Evolutionary conservation across 345 rosid genomes (phyloP).

Genomic region (Triadica sebifera): DNA sequence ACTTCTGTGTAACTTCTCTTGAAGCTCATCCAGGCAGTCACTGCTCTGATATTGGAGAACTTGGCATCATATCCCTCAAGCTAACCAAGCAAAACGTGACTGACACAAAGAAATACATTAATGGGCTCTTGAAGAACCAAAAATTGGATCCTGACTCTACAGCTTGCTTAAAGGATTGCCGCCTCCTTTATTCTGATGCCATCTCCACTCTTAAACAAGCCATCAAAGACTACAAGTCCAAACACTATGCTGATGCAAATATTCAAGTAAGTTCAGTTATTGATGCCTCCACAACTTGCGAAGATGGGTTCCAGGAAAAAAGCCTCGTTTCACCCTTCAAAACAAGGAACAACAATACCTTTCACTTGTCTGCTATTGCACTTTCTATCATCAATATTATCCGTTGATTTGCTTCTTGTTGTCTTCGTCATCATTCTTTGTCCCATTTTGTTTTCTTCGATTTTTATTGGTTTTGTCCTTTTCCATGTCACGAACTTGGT

Average conservation of each 20-base stretch:
- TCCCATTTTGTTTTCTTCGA: not conserved
- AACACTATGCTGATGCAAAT: conserved; percentile 43
- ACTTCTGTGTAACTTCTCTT: conserved; percentile 47
- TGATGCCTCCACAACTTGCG: conserved; percentile 54
- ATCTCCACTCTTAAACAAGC: conserved; percentile 34
- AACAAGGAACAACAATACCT: conserved; percentile 35
- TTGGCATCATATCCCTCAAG: conserved; percentile 49
- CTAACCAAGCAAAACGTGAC: conserved; percentile 41
- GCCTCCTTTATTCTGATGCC: conserved; percentile 40
- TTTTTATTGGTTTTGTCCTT: not conserved
- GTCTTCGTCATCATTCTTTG: too few species aligned
- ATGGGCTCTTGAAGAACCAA: conserved; percentile 34
- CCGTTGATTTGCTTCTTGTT: not conserved
- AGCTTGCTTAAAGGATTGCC: conserved; percentile 45
- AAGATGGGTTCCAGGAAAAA: conserved; percentile 56
- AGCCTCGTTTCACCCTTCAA: conserved; percentile 41
- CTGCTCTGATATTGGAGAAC: conserved; percentile 34
- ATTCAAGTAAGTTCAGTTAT: conserved; percentile 42
- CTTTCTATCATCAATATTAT: conserved; percentile 53
- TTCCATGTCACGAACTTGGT: not conserved
- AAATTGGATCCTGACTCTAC: conserved; percentile 27
- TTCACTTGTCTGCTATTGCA: conserved; percentile 45
- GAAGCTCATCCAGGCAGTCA: conserved; percentile 31
- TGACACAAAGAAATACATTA: conserved; percentile 26
- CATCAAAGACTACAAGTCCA: conserved; percentile 33